Evolutionary conservation across 441 rosid genomes (phyloP), one percentile per base, ranked within the genome.

Genomic region (Adansonia rubrostipa): DNA sequence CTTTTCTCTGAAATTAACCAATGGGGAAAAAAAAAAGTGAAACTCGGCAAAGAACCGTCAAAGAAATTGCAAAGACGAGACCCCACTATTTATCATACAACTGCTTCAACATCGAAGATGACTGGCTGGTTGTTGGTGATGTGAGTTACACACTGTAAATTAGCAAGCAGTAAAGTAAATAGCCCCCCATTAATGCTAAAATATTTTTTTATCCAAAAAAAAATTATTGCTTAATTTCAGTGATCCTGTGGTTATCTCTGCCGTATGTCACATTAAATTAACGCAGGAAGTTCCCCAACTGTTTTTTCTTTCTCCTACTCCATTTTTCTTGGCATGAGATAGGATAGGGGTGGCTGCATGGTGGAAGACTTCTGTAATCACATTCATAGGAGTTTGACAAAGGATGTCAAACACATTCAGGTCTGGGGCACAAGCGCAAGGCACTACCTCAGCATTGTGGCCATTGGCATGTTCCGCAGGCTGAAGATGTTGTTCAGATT

Each of bases 361-460:
- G 97, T 96, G 62, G 98, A 94, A 86, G 98, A 92, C 85, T 90
- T 96, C 87, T 96, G 99, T 85, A 87, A 92, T 86, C 97, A 96
- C 82, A 92, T 96, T 77, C 99, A 96, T 81, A 89, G 97, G 85
- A 96, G 84, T 84, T 89, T 96, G 81, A 90, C 93, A 83, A 96
- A 92, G 88, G 99, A 96, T 78, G 93, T 92, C 80, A 94, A 96
- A 81, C 94, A 94, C 61, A 97, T 93, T 74, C 91, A 92, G 1
- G 99, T 89, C 57, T 96, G 98, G 98, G 99, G 98, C 68, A 87
- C 48, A 56, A 96, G 99, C 60, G 88, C 98, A n/a, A 87, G 97
- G 79, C 99, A 96, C 81, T 90, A 89, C 97, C 99, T 48, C 99
- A 96, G 82, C 97, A 96, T 79, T 96, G 99, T 83, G 97, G 97